Evolutionary conservation across 768 basidiomycete species (phyloP).

Genomic region (Lactarius quietus): DNA sequence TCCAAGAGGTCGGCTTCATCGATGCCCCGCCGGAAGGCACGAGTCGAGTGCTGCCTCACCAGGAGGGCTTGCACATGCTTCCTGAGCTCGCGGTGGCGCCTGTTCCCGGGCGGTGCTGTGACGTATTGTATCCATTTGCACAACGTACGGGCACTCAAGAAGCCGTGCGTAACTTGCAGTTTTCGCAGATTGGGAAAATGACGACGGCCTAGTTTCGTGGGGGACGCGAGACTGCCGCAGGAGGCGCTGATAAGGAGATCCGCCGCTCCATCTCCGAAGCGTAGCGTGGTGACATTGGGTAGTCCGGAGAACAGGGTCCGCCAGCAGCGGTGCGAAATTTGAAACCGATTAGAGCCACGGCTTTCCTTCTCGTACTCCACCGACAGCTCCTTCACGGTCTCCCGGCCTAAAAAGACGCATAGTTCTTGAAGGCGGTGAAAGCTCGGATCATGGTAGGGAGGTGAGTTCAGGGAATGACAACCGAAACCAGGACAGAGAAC

Average conservation of each 20-base stretch:
- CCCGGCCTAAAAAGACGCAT: conserved; percentile 5
- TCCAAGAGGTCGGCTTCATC: not conserved
- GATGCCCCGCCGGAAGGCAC: not conserved
- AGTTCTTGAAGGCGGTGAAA: conserved; percentile 14
- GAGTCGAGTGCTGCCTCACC: not conserved
- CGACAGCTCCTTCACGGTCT: conserved; percentile 3
- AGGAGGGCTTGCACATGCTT: conserved; percentile 1
- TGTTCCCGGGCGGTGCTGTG: not conserved
- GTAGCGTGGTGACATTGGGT: conserved; percentile 1
- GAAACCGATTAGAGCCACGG: not conserved
- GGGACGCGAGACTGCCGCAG: not conserved
- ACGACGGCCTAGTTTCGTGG: not conserved
- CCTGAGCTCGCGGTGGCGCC: not conserved
- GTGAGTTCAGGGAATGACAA: not conserved
- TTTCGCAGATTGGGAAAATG: not conserved
- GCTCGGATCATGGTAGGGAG: not conserved
- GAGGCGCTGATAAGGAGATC: conserved; percentile 13
- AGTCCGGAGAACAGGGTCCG: conserved; percentile 2
- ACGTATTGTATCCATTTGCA: conserved; percentile 1
- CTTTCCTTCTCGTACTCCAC: not conserved
- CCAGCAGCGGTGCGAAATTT: conserved; percentile 5
- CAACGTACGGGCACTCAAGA: not conserved
- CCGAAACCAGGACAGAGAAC: not conserved
- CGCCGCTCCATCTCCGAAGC: conserved; percentile 7
- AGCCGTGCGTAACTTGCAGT: conserved; percentile 5